phyloP scores from a whole-genome alignment of 176 grass and related monocot genomes.

The Triticum turgidum region DNA sequence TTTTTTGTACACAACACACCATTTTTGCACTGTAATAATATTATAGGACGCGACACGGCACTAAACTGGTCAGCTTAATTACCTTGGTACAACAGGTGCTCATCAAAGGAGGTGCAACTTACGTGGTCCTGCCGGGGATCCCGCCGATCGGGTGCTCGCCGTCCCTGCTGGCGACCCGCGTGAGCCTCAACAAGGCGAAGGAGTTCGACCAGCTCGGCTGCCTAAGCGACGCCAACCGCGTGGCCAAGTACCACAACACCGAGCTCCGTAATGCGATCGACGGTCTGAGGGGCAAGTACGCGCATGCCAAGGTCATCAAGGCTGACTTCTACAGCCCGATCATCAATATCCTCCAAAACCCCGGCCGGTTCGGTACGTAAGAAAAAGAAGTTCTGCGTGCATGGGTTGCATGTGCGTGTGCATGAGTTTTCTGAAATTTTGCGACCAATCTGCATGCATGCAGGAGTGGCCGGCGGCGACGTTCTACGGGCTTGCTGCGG shows the following conservation, averaged over 20 bases:
- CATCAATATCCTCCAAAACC: background rate
- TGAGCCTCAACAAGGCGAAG: background rate
- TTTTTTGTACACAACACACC: background rate
- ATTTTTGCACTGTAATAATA: background rate
- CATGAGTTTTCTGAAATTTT: background rate
- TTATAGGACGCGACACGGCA: too few relatives aligned
- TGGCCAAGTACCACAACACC: background rate
- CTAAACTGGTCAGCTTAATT: background rate
- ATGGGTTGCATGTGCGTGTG: too few relatives aligned
- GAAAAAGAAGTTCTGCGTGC: too few relatives aligned
- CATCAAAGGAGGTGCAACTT: background rate
- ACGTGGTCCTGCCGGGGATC: constrained; percentile 34
- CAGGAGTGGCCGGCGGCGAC: background rate
- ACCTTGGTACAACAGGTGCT: background rate
- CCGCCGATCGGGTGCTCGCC: constrained; percentile 28
- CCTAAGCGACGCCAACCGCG: background rate
- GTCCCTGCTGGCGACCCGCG: background rate
- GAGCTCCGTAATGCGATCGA: background rate
- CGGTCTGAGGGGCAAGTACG: background rate
- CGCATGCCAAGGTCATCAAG: constrained; percentile 14
- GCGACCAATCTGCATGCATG: background rate
- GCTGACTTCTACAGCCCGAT: background rate
- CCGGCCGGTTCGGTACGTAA: background rate
- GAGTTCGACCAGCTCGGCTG: constrained; percentile 18
- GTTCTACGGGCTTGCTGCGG: constrained; percentile 18